phyloP scores from a whole-genome alignment of 2,329 filamentous ascomycete species.

The Gaeumannomyces sp. region DNA sequence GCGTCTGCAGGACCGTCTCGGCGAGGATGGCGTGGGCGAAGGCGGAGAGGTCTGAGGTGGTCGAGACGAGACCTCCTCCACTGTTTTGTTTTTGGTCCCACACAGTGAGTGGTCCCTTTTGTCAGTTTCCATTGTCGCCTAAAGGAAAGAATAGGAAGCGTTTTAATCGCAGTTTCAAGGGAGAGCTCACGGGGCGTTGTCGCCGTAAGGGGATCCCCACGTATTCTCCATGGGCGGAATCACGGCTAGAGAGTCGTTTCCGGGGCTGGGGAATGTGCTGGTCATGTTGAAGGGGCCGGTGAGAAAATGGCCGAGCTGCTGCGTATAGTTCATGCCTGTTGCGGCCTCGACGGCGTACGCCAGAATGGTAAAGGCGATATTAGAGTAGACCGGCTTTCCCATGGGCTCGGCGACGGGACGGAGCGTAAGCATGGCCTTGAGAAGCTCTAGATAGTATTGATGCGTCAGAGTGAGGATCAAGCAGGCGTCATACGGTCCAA shows the following conservation, averaged over 20 bases:
- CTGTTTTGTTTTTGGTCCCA: background rate
- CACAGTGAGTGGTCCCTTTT: too few species aligned
- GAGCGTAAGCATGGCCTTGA: constrained; percentile 24
- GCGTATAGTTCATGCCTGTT: constrained; percentile 24
- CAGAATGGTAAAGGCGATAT: constrained; percentile 32
- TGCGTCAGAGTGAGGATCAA: background rate
- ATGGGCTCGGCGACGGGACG: constrained; percentile 25
- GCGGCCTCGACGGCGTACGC: constrained; percentile 26
- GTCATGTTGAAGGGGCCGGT: constrained; percentile 15
- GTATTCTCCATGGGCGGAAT: background rate
- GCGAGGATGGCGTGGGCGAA: background rate
- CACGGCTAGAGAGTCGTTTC: constrained; percentile 15
- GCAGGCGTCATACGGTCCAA: background rate
- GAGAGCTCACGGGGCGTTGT: background rate
- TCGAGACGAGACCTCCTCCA: background rate
- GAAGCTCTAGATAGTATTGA: constrained; percentile 20
- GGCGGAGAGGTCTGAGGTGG: background rate
- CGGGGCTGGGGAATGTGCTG: constrained; percentile 15
- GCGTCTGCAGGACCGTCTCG: background rate
- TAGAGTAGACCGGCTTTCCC: constrained; percentile 34
- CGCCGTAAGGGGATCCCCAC: background rate
- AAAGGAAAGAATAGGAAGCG: background rate
- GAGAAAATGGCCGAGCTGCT: constrained; percentile 12
- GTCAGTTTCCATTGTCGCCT: too few species aligned
- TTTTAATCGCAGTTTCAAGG: too few species aligned